Conservation (phyloP, 225 moss, liverwort and hornwort genomes). For the Bryoerythrophyllum caledonicum region DNA sequence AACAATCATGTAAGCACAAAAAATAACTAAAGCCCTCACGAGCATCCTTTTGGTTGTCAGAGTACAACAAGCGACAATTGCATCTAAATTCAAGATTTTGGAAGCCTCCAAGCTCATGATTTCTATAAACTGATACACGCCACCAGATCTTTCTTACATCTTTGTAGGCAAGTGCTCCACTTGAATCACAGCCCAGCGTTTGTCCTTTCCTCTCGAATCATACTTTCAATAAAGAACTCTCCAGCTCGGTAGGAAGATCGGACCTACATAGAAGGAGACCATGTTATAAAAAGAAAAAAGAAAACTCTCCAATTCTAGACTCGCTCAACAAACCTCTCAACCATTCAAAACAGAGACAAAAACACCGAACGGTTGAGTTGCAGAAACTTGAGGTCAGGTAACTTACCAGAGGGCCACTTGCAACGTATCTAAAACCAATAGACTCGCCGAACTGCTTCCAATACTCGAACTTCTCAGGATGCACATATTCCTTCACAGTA, state of each 20-base stretch:
- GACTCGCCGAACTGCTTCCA: constrained; percentile 88
- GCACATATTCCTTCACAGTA: constrained; percentile 90
- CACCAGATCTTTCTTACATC: not conserved
- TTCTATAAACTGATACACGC: constrained; percentile 2
- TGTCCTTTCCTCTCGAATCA: constrained; percentile 74
- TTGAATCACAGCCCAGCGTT: constrained; percentile 23
- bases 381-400: not conserved
- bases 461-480: constrained; percentile 84
- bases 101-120: not conserved
- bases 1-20: no score
- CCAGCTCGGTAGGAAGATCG: constrained; percentile 93
- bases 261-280: constrained; percentile 46
- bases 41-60: no score
- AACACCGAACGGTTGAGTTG: not conserved
- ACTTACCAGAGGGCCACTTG: constrained; percentile 86
- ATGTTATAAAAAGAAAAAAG: not conserved
- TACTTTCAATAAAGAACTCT: constrained; percentile 91
- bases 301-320: not conserved
- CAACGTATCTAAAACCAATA: constrained; percentile 97
- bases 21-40: no score
- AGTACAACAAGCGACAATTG: not conserved
- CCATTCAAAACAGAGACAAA: not conserved
- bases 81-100: not conserved
- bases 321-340: not conserved
- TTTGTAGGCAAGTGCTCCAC: not conserved